A percentile compares a stretch with the other conserved stretches of the same genome.
phyloP scores from a whole-genome alignment of 805 yeast genomes.

The Metschnikowia lachancei region DNA sequence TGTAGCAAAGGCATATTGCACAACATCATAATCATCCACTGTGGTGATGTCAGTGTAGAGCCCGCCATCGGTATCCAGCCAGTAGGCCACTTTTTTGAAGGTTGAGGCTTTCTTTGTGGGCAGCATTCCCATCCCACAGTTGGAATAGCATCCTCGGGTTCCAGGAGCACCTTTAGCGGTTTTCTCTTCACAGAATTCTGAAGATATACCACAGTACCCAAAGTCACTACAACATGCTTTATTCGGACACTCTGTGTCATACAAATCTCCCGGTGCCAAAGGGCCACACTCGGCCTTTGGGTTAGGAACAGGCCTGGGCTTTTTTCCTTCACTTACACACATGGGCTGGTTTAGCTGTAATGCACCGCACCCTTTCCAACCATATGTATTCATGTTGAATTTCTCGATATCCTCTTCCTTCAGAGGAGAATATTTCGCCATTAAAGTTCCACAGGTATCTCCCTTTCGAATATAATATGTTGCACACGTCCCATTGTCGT shows the following conservation, averaged over 20 bases:
- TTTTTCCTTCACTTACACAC: neutral
- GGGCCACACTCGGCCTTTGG: neutral
- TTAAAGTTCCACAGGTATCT: neutral
- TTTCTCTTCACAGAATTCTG: neutral
- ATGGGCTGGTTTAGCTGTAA: neutral
- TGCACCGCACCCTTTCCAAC: neutral
- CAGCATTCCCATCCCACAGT: neutral
- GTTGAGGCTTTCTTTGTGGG: neutral
- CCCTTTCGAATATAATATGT: neutral
- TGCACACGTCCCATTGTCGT: neutral
- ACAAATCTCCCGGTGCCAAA: neutral
- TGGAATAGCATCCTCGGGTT: neutral
- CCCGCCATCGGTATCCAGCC: neutral
- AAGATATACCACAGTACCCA: neutral
- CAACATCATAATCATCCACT: neutral
- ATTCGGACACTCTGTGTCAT: neutral
- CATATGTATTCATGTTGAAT: neutral
- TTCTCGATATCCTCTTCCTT: neutral
- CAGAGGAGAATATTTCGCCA: neutral
- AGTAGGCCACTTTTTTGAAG: neutral
- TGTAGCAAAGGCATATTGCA: neutral
- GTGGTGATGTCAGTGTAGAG: neutral
- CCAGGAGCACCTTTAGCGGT: neutral
- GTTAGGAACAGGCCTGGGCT: neutral
- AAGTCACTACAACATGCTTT: conserved; percentile 1